Base-by-base conservation (phyloP, 202 grass and related monocot genomes). In the Brachypodium distachyon region DNA sequence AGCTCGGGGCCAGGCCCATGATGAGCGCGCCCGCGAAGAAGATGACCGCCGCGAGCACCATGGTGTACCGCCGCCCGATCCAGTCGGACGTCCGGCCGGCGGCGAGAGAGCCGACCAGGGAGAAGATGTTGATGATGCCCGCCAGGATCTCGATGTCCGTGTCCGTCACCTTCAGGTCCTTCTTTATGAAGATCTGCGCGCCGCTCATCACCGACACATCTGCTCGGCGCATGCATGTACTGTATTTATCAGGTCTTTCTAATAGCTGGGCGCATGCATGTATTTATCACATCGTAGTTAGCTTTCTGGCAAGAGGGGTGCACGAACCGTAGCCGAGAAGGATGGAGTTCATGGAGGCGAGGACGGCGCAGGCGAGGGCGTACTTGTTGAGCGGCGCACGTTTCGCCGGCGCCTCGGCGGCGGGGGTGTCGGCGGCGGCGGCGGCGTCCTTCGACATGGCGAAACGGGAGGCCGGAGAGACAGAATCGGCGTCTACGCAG, bases 181-280 rank as follows among this genome's bases (percentile, higher is more conserved):
- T 12, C 66, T 97, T 61, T 34, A 97, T 85, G 85, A 64, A 91
- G 12, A 87, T 54, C 58, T 84, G 67, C 16, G 94, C 94, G 0
- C 94, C 94, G 82, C 94, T 97, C 94, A 97, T 91, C 76, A 93
- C 94, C 34, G 90, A 85, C 27, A 91, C 42, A 25, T 97, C 90
- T 97, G 68, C 50, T 67, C 62, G 3, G 32, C 9, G 67, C 34
- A 16, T 18, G 17, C 6, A n/a, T n/a, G n/a, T n/a, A n/a, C n/a
- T n/a, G n/a, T n/a, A n/a, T n/a, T n/a, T n/a, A n/a, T n/a, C n/a
- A n/a, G n/a, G n/a, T n/a, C n/a, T n/a, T n/a, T n/a, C n/a, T n/a
- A n/a, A n/a, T n/a, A n/a, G n/a, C n/a, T n/a, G n/a, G n/a, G n/a
- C n/a, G n/a, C n/a, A n/a, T 32, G 53, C 7, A 11, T 50, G 28